phyloP scores from a whole-genome alignment of 2,329 filamentous ascomycete genomes.

The Zymoseptoria passerinii region DNA sequence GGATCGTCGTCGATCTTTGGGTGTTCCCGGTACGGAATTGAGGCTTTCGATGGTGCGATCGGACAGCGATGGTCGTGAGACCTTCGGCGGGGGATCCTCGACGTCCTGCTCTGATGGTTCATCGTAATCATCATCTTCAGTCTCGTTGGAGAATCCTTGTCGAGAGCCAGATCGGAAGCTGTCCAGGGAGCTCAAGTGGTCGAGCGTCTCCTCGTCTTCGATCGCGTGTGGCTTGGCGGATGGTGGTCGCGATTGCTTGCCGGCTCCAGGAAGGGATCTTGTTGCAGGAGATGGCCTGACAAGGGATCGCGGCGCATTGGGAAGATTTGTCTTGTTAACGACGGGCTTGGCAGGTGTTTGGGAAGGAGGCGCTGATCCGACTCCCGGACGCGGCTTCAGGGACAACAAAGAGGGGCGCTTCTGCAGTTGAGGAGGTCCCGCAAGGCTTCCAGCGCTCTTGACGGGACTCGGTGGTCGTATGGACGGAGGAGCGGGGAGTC shows the following conservation, averaged over 20 bases:
- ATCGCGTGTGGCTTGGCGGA: slow-evolving; percentile 3
- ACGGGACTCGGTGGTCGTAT: slow-evolving; percentile 2
- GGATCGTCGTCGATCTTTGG: slow-evolving; percentile 58
- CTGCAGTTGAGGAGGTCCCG: slow-evolving; percentile 3
- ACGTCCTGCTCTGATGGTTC: slow-evolving; percentile 11
- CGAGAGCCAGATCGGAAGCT: slow-evolving; percentile 37
- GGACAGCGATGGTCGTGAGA: slow-evolving; percentile 53
- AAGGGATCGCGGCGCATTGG: slow-evolving; percentile 1
- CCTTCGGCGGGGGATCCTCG: slow-evolving; percentile 27
- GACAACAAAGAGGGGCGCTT: slow-evolving; percentile 10
- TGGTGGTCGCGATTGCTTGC: background rate
- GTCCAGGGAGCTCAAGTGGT: slow-evolving; percentile 36
- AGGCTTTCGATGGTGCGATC: slow-evolving; percentile 84
- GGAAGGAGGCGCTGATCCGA: background rate
- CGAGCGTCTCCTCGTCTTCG: slow-evolving; percentile 29
- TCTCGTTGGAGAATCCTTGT: slow-evolving; percentile 26
- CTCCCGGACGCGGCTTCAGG: slow-evolving; percentile 1
- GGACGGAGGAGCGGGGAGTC: background rate
- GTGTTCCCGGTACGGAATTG: slow-evolving; percentile 68
- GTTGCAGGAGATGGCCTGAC: slow-evolving; percentile 1
- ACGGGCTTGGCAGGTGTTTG: slow-evolving; percentile 3
- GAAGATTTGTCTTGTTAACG: slow-evolving; percentile 4
- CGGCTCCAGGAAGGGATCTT: background rate
- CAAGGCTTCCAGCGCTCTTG: background rate
- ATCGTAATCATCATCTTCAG: slow-evolving; percentile 17